Evolutionary conservation across 2,329 filamentous ascomycete genomes (phyloP), one percentile per base, ranked within the genome.

Genomic region (Colletotrichum siamense): DNA sequence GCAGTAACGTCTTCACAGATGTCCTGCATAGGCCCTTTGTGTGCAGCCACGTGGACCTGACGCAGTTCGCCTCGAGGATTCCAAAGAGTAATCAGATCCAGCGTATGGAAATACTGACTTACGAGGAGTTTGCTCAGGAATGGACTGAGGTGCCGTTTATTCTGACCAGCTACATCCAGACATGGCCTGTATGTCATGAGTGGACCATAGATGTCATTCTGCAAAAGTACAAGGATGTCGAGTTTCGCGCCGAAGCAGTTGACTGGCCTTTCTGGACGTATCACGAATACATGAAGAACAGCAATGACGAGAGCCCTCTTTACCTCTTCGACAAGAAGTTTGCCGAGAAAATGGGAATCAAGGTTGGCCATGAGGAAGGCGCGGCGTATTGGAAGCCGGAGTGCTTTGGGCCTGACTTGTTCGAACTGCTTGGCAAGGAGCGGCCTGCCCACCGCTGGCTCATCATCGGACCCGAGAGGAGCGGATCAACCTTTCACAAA

Each of bases 401-500:
- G 18, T 98, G 95, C 83, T 98, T 99, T 82, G 95, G 95, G 0
- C 91, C 94, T 67, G 96, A 99, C 82, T 87, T 98, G 22, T 98
- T 99, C 81, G 91, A 93, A 63, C 91, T 97, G 9, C 89, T 99
- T 1, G 95, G 94, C 12, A 83, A 90, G 16, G 92, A 98, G 82
- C 91, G 96, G 69, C 96, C 96, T 4, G 96, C 98, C 77, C 94
- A 95, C 81, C 92, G 96, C 76, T 99, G 96, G 97, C 89, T 99
- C 77, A 98, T 99, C 81, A 90, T 98, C 78, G 96, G 96, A 1
- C 96, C 96, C 1, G 92, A 93, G 78, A 90, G 96, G 74, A 98
- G 95, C 81, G 96, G 96, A 34, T 98, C 95, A 79, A 98, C 96
- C 6, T 99, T 98, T 83, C 96, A 99, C 87, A 98, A 98, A 83